These are phyloP conservation scores for Aspergillus quadrilineatus DNA, from an alignment of 2,329 filamentous ascomycete genomes.

Conservation along the genomic window DNA sequence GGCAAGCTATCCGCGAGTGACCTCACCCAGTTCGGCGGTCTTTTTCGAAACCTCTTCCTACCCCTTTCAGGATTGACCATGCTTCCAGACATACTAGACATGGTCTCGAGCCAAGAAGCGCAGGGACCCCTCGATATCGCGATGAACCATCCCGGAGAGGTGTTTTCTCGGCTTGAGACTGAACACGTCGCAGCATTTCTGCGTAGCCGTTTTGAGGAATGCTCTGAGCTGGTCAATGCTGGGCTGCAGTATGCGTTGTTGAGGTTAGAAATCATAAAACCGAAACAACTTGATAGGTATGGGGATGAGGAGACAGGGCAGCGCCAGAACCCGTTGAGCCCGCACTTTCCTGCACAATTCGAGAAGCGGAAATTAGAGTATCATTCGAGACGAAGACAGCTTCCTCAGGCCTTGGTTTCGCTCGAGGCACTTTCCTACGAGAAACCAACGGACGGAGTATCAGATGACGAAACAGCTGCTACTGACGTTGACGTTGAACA, in stretches of 20 bases:
- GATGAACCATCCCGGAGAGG: not conserved
- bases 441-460: conserved; percentile 36
- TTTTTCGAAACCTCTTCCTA: conserved; percentile 62
- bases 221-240: not conserved
- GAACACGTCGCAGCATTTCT: not conserved
- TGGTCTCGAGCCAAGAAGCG: conserved; percentile 22
- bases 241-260: conserved; percentile 1
- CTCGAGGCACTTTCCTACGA: conserved; percentile 30
- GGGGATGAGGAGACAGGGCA: not conserved
- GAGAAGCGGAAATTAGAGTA: conserved; percentile 55
- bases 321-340: not conserved
- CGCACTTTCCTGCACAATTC: conserved; percentile 39
- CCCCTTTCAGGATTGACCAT: conserved; percentile 67
- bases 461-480: conserved; percentile 10
- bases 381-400: conserved; percentile 49
- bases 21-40: conserved; percentile 57
- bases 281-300: not conserved
- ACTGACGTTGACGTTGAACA: conserved; percentile 38
- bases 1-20: conserved; percentile 68
- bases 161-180: not conserved
- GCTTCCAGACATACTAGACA: conserved; percentile 65
- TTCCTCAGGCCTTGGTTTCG: conserved; percentile 48
- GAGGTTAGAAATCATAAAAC: not conserved
- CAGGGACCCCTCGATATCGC: not conserved
- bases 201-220: not conserved